Percentiles rank a stretch among this genome's conserved stretches.
These are phyloP conservation scores for Solanum etuberosum DNA, from an alignment of 257 asterid genomes.

Conservation along the genomic window DNA sequence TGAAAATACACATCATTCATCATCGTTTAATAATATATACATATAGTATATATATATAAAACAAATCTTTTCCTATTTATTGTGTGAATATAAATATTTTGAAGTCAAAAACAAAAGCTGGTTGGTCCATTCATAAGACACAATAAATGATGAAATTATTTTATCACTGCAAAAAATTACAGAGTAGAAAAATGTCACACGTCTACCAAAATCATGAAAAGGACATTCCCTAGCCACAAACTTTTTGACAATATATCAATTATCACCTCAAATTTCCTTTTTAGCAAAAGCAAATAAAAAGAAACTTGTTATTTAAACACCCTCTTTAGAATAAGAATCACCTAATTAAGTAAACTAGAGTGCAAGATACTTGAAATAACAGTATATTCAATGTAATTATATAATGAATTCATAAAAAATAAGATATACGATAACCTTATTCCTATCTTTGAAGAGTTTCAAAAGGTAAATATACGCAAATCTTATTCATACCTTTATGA, in stretches of 20 bases:
- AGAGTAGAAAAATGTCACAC: neutral
- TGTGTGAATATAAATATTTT: neutral
- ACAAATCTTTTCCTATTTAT: neutral
- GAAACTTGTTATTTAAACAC: neutral
- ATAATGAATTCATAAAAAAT: neutral
- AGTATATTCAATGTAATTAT: neutral
- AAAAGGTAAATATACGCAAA: neutral
- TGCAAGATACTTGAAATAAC: neutral
- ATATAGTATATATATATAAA: neutral
- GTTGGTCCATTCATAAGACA: neutral
- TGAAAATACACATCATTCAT: neutral
- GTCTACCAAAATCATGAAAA: neutral
- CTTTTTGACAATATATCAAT: neutral
- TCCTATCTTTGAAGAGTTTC: neutral
- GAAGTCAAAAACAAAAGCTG: neutral
- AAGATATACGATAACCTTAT: rapidly evolving
- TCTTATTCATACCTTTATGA: neutral
- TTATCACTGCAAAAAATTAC: neutral
- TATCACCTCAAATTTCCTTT: neutral
- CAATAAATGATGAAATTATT: neutral
- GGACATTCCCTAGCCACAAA: neutral
- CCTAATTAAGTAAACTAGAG: neutral
- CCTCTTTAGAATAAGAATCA: neutral
- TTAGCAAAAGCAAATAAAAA: neutral
- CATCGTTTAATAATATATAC: neutral